Base-by-base conservation (phyloP, 148 eudicot genomes). In the Cornus kousa region DNA sequence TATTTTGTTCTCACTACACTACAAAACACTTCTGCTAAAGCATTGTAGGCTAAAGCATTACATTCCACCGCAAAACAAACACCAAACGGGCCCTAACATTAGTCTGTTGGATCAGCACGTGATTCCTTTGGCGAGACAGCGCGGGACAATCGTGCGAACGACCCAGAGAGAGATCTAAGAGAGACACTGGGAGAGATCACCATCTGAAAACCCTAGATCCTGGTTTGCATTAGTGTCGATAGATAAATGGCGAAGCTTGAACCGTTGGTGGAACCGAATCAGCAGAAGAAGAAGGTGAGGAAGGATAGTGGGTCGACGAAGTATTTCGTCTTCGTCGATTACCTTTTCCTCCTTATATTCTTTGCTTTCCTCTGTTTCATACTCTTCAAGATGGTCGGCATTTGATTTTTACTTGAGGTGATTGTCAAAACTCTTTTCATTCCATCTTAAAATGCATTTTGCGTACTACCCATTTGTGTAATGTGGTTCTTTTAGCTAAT, bases 301-400 rank as follows among this genome's bases (percentile, higher is more conserved):
- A 87, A 70, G 48, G 86, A 79, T 43, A 86, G 85, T 23, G 90
- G 88, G 33, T 89, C 89, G 10, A 74, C 91, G 20, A 70, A 55
- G 1, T 80, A 89, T 75, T 91, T 91, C 72, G 76, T 89, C 1
- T 80, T 87, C 70, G 67, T 89, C 1, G 94, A 91, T 80, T 91
- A 91, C 79, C 73, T 89, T 53, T 91, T 89, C 85, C 82, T 91
- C 60, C 78, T 79, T 75, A 79, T 89, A 22, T 91, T 91, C 90
- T 81, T 89, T 71, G 65, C 60, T 11, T 89, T 91, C 81, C 88
- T 89, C 75, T 70, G 82, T 81, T 91, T 84, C 85, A 81, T 91
- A 57, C 82, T 91, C 73, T 71, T 71, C 84, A 89, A 89, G 53
- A 67, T 77, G 65, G 0, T 77, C 66, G 79, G 79, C 64, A 9